phyloP scores from a whole-genome alignment of 805 yeast species.

The Schwanniomyces vanrijiae region DNA sequence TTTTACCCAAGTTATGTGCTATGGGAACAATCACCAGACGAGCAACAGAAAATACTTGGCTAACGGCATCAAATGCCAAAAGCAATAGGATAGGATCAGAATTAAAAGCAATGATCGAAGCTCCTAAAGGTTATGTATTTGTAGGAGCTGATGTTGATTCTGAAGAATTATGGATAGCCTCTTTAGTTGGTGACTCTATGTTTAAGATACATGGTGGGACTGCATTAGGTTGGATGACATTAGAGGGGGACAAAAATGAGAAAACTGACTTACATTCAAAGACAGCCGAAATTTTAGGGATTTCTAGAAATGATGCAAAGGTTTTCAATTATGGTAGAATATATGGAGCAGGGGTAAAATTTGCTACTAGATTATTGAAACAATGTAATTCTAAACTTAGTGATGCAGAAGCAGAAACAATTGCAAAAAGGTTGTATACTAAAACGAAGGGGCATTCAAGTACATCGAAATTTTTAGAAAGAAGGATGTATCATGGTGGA shows the following conservation, averaged over 20 bases:
- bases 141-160: conserved; percentile 99
- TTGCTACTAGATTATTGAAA: conserved; percentile 80
- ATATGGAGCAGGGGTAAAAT: conserved; percentile 94
- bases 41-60: conserved; percentile 97
- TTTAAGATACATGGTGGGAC: conserved; percentile 93
- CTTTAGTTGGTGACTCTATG: conserved; percentile 88
- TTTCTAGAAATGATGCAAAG: conserved; percentile 89
- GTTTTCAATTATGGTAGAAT: conserved; percentile 95
- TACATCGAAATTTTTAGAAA: conserved; percentile 21
- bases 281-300: conserved; percentile 87
- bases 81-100: conserved; percentile 86
- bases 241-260: conserved; percentile 89
- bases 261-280: conserved; percentile 95
- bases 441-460: conserved; percentile 72
- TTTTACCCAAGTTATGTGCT: conserved; percentile 78
- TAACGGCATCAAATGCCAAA: conserved; percentile 95
- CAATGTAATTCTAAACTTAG: conserved; percentile 74
- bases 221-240: conserved; percentile 98
- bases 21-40: conserved; percentile 98
- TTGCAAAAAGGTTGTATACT: conserved; percentile 68
- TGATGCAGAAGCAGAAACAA: conserved; percentile 62
- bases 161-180: conserved; percentile 97
- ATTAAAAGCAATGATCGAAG: conserved; percentile 78
- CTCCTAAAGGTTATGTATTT: conserved; percentile 86
- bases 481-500: conserved; percentile 74